A percentile compares a stretch with the other conserved stretches of the same genome.
phyloP scores from a whole-genome alignment of 75 land plant species.

The Azolla pinnata region DNA sequence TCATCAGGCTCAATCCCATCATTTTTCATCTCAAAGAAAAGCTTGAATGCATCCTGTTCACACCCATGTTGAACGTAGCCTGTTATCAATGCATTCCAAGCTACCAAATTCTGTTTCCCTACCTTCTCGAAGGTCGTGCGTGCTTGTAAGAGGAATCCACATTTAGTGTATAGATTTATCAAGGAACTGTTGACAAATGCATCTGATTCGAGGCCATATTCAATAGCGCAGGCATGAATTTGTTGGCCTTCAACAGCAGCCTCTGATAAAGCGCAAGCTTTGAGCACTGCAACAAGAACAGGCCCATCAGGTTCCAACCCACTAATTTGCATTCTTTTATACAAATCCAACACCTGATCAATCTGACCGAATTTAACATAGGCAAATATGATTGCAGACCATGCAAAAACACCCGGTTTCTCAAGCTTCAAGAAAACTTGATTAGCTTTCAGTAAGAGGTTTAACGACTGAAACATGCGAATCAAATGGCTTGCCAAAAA shows the following conservation, averaged over 20 bases:
- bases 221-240: background rate
- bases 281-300: conserved; percentile 5
- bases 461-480: background rate
- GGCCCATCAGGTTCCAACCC: background rate
- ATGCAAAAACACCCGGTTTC: conserved; percentile 4
- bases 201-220: background rate
- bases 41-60: too few relatives aligned
- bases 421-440: background rate
- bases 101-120: too few relatives aligned
- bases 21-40: conserved; percentile 14
- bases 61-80: too few relatives aligned
- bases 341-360: background rate
- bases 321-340: background rate
- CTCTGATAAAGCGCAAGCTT: background rate
- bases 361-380: background rate
- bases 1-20: conserved; percentile 23
- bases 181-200: background rate
- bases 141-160: too few relatives aligned
- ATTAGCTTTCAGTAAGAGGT: background rate
- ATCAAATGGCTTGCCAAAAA: conserved; percentile 2
- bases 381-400: conserved; percentile 1
- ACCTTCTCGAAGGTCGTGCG: too few relatives aligned
- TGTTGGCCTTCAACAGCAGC: background rate
- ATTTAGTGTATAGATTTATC: too few relatives aligned
- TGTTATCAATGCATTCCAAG: too few relatives aligned